A percentile compares a stretch with the other conserved stretches of the same genome.
Evolutionary conservation across 2,329 filamentous ascomycete species (phyloP).

Genomic region (Sphaceloma murrayae): DNA sequence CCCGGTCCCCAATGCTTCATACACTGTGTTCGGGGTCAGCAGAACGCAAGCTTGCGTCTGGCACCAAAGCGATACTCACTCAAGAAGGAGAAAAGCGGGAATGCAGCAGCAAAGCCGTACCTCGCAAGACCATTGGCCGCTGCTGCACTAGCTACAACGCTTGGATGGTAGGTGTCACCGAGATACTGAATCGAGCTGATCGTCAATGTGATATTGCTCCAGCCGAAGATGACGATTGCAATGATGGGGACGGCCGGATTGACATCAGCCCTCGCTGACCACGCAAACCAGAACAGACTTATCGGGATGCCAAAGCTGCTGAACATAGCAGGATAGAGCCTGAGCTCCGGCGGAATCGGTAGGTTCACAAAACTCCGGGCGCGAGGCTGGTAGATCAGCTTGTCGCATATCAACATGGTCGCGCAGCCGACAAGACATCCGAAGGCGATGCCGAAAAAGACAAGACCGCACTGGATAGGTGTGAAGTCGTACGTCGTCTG

Average conservation of each 20-base stretch:
- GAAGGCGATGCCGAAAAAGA: conserved; percentile 23
- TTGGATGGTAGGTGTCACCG: conserved; percentile 28
- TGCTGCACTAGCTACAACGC: conserved; percentile 28
- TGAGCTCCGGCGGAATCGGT: conserved; percentile 10
- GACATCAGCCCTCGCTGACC: conserved; percentile 13
- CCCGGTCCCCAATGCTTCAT: conserved; percentile 23
- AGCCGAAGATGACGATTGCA: conserved; percentile 21
- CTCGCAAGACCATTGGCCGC: conserved; percentile 28
- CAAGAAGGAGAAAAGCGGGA: conserved; percentile 30
- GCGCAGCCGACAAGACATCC: conserved; percentile 17
- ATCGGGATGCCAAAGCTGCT: conserved; percentile 13
- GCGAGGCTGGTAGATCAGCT: background rate
- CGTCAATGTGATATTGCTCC: conserved; percentile 24
- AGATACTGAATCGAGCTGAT: conserved; percentile 35
- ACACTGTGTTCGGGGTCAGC: conserved; percentile 26
- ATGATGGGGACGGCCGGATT: conserved; percentile 22
- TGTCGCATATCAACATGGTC: conserved; percentile 3
- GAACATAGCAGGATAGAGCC: conserved; percentile 13
- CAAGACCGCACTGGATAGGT: conserved; percentile 19
- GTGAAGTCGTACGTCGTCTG: conserved; percentile 21
- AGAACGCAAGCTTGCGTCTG: no score
- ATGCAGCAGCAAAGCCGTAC: conserved; percentile 27
- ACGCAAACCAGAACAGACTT: conserved; percentile 19
- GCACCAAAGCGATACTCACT: no score
- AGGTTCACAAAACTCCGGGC: background rate